A percentile compares a stretch with the other conserved stretches of the same genome.
phyloP scores from a whole-genome alignment of 2,329 filamentous ascomycete genomes.

The Colletotrichum theobromicola region DNA sequence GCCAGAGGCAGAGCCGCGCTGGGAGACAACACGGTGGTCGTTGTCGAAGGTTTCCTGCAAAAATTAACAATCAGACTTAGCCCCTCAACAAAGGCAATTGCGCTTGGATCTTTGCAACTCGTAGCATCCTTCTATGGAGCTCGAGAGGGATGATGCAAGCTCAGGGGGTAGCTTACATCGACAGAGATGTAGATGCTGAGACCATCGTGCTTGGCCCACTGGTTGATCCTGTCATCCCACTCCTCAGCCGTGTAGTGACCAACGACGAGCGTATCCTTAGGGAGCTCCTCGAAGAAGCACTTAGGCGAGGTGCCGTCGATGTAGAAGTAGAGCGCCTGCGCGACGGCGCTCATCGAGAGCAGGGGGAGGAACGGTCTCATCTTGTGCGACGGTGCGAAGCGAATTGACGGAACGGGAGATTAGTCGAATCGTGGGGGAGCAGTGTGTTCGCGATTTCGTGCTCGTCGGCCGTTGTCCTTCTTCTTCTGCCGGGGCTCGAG shows the following conservation, averaged over 20 bases:
- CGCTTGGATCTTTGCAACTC: neutral
- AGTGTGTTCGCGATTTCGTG: neutral
- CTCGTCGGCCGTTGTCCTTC: neutral
- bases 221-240: slow-evolving; percentile 72
- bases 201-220: slow-evolving; percentile 75
- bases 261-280: slow-evolving; percentile 95
- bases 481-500: neutral
- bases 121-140: neutral
- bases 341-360: slow-evolving; percentile 67
- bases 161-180: slow-evolving; percentile 60
- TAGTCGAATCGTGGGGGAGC: neutral
- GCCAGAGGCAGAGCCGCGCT: slow-evolving; percentile 76
- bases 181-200: slow-evolving; percentile 90
- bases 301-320: slow-evolving; percentile 85
- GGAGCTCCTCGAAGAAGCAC: slow-evolving; percentile 98
- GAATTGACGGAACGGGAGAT: neutral
- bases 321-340: slow-evolving; percentile 93
- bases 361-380: slow-evolving; percentile 70
- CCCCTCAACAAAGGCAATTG: neutral
- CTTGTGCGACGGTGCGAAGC: slow-evolving; percentile 23
- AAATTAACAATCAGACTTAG: slow-evolving; percentile 10
- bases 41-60: slow-evolving; percentile 94
- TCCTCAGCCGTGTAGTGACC: slow-evolving; percentile 90
- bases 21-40: slow-evolving; percentile 92
- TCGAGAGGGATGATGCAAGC: neutral